A percentile compares a stretch with the other conserved stretches of the same genome.
These are phyloP conservation scores for Laetiporus sulphureus DNA, from an alignment of 1,284 basidiomycete species.

Conservation along the genomic window DNA sequence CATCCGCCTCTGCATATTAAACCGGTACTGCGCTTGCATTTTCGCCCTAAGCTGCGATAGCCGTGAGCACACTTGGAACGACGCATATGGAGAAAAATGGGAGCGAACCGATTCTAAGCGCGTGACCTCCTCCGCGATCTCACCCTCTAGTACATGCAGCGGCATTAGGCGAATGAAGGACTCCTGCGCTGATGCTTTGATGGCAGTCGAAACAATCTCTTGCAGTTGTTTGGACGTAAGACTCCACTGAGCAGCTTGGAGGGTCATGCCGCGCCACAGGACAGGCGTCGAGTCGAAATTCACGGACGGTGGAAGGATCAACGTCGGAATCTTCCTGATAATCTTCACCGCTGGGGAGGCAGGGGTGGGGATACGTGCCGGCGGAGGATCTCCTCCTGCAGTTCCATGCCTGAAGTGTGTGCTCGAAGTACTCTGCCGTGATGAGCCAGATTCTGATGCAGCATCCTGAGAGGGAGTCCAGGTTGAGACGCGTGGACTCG, in stretches of 20 bases:
- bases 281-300: constrained; percentile 51
- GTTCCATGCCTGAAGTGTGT: neutral
- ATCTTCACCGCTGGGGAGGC: constrained; percentile 23
- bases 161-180: constrained; percentile 68
- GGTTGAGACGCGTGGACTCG: constrained; percentile 5
- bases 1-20: constrained; percentile 59
- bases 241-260: constrained; percentile 73
- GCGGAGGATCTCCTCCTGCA: neutral
- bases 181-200: constrained; percentile 62
- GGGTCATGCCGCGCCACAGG: constrained; percentile 57
- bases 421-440: constrained; percentile 2
- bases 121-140: constrained; percentile 50
- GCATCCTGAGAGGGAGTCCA: constrained; percentile 3
- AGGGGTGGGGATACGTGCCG: constrained; percentile 14
- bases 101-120: constrained; percentile 44
- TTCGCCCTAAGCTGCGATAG: constrained; percentile 21
- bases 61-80: constrained; percentile 19
- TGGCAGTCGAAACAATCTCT: constrained; percentile 64
- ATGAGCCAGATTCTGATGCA: neutral
- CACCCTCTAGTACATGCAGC: constrained; percentile 49
- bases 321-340: constrained; percentile 22
- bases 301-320: constrained; percentile 40
- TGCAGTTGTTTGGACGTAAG: constrained; percentile 65
- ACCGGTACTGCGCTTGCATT: constrained; percentile 61
- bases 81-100: neutral